These are phyloP conservation scores for Xylaria digitata DNA, from an alignment of 2,329 filamentous ascomycete genomes.

Conservation along the genomic window DNA sequence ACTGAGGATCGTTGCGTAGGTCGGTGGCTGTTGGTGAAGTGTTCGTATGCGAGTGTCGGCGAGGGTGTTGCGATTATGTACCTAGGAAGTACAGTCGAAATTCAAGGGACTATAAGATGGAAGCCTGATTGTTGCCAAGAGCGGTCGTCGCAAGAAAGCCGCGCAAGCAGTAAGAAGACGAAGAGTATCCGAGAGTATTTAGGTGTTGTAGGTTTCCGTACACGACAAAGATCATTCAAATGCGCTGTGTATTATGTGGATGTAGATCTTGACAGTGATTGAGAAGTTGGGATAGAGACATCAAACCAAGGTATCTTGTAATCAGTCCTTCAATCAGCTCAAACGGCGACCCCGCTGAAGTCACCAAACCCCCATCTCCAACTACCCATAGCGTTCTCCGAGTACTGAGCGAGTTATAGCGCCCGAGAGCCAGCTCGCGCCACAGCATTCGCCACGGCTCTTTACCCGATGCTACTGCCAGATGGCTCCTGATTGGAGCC, in stretches of 20 bases:
- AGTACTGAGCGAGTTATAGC: slow-evolving; percentile 12
- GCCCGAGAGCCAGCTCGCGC: slow-evolving; percentile 43
- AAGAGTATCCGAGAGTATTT: too few relatives aligned
- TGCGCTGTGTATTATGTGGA: neutral
- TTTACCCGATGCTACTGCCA: neutral
- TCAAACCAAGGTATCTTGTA: neutral
- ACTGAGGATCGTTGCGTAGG: slow-evolving; percentile 4
- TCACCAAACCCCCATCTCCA: slow-evolving; percentile 28
- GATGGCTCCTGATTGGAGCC: neutral
- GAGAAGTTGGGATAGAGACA: neutral
- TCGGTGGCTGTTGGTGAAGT: neutral
- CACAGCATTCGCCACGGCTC: slow-evolving; percentile 33
- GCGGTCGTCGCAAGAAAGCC: slow-evolving; percentile 11
- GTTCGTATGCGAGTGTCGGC: neutral
- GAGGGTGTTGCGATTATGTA: neutral
- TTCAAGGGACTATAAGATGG: slow-evolving; percentile 2
- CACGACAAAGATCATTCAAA: neutral
- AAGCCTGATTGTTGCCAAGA: slow-evolving; percentile 24
- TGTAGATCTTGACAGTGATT: neutral
- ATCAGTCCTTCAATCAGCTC: neutral
- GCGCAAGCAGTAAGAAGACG: slow-evolving; percentile 1
- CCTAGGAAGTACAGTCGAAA: neutral
- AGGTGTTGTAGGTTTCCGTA: neutral
- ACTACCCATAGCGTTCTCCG: slow-evolving; percentile 13
- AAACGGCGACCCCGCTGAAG: slow-evolving; percentile 40